Conservation (phyloP, 2,329 filamentous ascomycete species). For the Fusarium concolor region DNA sequence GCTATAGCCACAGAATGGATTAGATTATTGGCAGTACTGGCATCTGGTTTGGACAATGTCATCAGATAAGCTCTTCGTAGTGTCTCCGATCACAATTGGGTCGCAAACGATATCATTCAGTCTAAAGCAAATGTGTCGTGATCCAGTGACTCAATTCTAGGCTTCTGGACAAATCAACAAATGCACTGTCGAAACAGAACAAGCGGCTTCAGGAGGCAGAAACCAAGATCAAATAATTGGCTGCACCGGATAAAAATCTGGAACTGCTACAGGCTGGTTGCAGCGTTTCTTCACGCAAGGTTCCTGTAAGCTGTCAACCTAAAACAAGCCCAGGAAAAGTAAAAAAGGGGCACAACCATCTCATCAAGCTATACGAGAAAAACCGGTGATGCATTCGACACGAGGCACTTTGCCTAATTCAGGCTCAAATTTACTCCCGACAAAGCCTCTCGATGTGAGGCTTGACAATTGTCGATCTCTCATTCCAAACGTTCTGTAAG, state of each 20-base stretch:
- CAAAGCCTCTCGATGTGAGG: constrained; percentile 20
- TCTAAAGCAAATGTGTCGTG: not conserved
- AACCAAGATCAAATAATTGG: not conserved
- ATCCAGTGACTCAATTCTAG: not conserved
- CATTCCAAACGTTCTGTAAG: constrained; percentile 36
- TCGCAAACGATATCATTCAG: not conserved
- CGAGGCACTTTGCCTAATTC: constrained; percentile 28
- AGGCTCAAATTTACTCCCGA: constrained; percentile 14
- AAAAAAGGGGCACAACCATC: constrained; percentile 32
- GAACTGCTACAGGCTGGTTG: constrained; percentile 21
- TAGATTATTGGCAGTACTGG: not conserved
- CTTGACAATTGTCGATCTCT: constrained; percentile 27
- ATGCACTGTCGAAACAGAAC: constrained; percentile 3
- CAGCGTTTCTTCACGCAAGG: constrained; percentile 19
- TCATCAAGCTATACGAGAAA: constrained; percentile 33
- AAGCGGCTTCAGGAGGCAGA: not conserved
- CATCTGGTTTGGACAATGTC: not conserved
- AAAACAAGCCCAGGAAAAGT: constrained; percentile 29
- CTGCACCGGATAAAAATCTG: not conserved
- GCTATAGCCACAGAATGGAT: not conserved
- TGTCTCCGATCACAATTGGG: not conserved
- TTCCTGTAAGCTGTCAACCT: constrained; percentile 15
- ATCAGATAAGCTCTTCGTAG: not conserved
- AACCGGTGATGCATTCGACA: constrained; percentile 33
- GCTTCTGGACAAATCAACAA: no score